Evolutionary conservation across 129 eudicot species (phyloP), one percentile per base, ranked within the genome.

Genomic region (Arctium lappa): DNA sequence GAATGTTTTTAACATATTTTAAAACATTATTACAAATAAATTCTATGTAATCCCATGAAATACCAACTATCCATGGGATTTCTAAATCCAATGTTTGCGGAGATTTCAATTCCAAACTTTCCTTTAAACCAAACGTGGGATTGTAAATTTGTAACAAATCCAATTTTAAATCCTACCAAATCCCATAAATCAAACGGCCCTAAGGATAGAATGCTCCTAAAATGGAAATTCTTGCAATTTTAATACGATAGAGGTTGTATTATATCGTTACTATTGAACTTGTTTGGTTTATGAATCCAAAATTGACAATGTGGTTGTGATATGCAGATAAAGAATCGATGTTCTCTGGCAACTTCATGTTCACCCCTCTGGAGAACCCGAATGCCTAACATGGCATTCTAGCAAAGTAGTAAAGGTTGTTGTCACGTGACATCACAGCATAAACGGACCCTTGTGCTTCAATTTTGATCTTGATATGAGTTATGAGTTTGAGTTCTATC

Each of bases 281-380:
- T 72, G 29, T 22, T 74, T 38, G 78, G 60, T 36, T 40, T 36
- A 74, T 16, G 60, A 8, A 31, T 34, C 15, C 60, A 3, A 60
- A 60, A 32, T 22, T 74, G 56, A 34, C 34, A 0, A 8, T 77
- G 31, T 62, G 65, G 30, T 29, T 40, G 65, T 71, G 79, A 22
- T 76, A 30, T 44, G 85, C 88, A 91, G 96, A 91, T 73, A 89
- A 87, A 79, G 93, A 89, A 84, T 90, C 96, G 80, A 81, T 91
- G 44, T 82, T 89, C 30, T 86, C 96, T 4, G 96, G 96, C 39
- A 91, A 91, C 86, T 91, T 91, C 81, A 74, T 81, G 88, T 91
- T 91, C 85, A 87, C 93, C 16, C 27, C 89, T 33, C 40, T 91
- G 42, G 82, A 85, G 75, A 86, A 78, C n/a, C 68, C 48, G 32